phyloP scores from a whole-genome alignment of 2,329 filamentous ascomycete species.

The Drechslerella stenobrocha region DNA sequence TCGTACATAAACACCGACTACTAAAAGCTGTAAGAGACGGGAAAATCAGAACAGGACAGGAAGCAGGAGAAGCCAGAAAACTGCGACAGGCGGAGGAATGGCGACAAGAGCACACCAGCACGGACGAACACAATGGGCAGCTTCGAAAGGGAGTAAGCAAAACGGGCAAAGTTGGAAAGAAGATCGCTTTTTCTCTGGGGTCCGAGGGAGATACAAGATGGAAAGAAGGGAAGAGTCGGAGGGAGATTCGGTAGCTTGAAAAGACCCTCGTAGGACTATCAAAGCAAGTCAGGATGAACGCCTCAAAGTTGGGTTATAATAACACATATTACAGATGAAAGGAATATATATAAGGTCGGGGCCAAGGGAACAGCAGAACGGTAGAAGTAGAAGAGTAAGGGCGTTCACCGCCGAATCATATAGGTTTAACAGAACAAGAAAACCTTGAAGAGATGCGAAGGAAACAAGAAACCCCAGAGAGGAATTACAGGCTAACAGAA shows the following conservation, averaged over 20 bases:
- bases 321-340: slow-evolving; percentile 56
- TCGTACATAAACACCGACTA: slow-evolving; percentile 49
- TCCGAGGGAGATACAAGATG: slow-evolving; percentile 29
- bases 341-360: slow-evolving; percentile 49
- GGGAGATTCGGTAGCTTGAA: slow-evolving; percentile 47
- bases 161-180: slow-evolving; percentile 21
- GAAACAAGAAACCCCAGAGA: slow-evolving; percentile 38
- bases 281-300: slow-evolving; percentile 54
- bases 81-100: slow-evolving; percentile 10
- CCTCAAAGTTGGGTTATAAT: slow-evolving; percentile 53
- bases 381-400: slow-evolving; percentile 24
- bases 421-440: slow-evolving; percentile 6
- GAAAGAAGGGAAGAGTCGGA: slow-evolving; percentile 49
- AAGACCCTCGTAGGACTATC: slow-evolving; percentile 53
- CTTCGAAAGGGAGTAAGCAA: not conserved
- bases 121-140: slow-evolving; percentile 10
- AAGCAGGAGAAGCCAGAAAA: slow-evolving; percentile 42
- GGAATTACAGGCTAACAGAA: slow-evolving; percentile 48
- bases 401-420: slow-evolving; percentile 44
- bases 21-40: slow-evolving; percentile 27
- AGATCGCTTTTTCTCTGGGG: slow-evolving; percentile 53
- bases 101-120: slow-evolving; percentile 10
- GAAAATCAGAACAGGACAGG: slow-evolving; percentile 18
- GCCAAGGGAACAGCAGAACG: slow-evolving; percentile 45
- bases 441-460: slow-evolving; percentile 14